These are phyloP conservation scores for Sphagnum contortum DNA, from an alignment of 225 moss, liverwort and hornwort genomes.

Conservation along the genomic window DNA sequence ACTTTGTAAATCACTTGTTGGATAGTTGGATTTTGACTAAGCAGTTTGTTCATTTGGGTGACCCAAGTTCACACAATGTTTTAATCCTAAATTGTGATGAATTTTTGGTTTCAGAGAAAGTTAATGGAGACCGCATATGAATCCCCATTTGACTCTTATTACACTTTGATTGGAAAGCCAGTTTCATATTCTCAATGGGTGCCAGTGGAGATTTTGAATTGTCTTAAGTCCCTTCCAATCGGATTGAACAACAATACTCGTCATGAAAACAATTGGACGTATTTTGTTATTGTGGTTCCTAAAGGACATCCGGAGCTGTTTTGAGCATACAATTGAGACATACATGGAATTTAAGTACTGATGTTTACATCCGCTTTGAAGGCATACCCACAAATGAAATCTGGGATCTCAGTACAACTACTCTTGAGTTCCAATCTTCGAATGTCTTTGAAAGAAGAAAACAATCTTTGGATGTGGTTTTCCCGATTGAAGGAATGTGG, in stretches of 20 bases:
- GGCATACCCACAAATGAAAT: constrained; percentile 33
- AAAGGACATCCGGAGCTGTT: constrained; percentile 53
- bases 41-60: too few relatives aligned
- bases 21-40: too few relatives aligned
- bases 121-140: constrained; percentile 34
- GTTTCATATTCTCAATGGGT: constrained; percentile 37
- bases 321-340: constrained; percentile 48
- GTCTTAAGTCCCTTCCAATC: too few relatives aligned
- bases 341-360: constrained; percentile 9
- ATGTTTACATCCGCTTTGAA: constrained; percentile 55
- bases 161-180: constrained; percentile 18
- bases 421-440: not conserved
- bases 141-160: constrained; percentile 73
- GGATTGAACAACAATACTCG: not conserved
- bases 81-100: too few relatives aligned
- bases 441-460: too few relatives aligned
- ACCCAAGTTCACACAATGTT: too few relatives aligned
- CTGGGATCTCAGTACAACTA: constrained; percentile 35
- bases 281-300: constrained; percentile 40
- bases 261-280: constrained; percentile 49
- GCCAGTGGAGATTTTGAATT: not conserved
- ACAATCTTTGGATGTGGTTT: too few relatives aligned
- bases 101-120: constrained; percentile 44
- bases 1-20: too few relatives aligned
- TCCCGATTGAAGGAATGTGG: too few relatives aligned